Evolutionary conservation across 1,139 yeast species (phyloP).

Genomic region (Kluyveromyces sp.): DNA sequence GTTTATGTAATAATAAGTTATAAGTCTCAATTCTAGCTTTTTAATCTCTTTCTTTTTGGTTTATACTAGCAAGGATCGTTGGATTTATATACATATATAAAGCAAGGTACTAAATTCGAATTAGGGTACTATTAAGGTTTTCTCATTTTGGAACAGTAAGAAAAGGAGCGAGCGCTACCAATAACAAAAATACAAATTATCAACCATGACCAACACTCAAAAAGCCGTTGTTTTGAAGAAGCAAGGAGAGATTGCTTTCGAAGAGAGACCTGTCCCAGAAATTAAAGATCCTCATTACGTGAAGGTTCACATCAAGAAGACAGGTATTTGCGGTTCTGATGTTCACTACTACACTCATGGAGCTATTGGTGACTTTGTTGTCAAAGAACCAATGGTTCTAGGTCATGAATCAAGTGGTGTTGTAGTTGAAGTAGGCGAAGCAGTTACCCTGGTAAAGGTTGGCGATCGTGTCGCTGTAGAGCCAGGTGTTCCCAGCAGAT

Average conservation of each 20-base stretch:
- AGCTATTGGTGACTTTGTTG: slow-evolving; percentile 61
- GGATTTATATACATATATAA: too few relatives aligned
- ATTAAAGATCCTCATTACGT: slow-evolving; percentile 60
- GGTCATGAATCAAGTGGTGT: slow-evolving; percentile 77
- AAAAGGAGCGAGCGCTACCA: neutral
- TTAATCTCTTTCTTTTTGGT: too few relatives aligned
- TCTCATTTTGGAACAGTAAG: too few relatives aligned
- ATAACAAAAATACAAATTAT: neutral
- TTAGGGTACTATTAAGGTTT: too few relatives aligned
- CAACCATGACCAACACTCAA: slow-evolving; percentile 8
- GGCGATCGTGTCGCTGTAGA: slow-evolving; percentile 85
- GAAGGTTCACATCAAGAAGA: slow-evolving; percentile 55
- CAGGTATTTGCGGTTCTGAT: slow-evolving; percentile 88
- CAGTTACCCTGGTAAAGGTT: slow-evolving; percentile 51
- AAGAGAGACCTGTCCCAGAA: slow-evolving; percentile 58
- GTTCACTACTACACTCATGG: slow-evolving; percentile 80
- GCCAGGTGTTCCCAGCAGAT: slow-evolving; percentile 77
- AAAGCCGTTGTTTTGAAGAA: slow-evolving; percentile 55
- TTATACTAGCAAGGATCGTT: too few relatives aligned
- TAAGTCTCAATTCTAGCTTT: too few relatives aligned
- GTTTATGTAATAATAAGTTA: too few relatives aligned
- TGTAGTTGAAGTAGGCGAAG: slow-evolving; percentile 56
- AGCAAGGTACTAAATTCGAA: too few relatives aligned
- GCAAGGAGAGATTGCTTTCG: slow-evolving; percentile 56
- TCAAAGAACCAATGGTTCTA: slow-evolving; percentile 58